Evolutionary conservation across 352 stramenopile species (phyloP), one percentile per base, ranked within the genome.

Genomic region (Phytophthora tentaculata): DNA sequence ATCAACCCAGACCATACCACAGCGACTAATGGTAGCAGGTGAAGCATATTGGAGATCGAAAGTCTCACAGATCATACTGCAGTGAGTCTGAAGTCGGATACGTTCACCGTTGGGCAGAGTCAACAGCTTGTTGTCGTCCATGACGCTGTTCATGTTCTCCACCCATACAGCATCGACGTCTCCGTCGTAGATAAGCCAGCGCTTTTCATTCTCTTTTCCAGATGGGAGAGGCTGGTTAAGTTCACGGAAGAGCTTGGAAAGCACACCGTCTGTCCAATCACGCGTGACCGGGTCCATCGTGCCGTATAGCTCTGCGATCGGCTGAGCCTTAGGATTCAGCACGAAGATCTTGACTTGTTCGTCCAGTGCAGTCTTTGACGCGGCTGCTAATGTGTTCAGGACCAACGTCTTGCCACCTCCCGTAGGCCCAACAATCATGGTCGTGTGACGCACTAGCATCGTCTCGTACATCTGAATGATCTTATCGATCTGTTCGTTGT

Each of bases 111-210:
- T 99, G 3, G 96, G 96, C 7, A 99, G 69, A 5, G 96, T 99
- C 0, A 99, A 77, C 48, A 99, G 67, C 62, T 97, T 97, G 80
- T 98, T 98, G 67, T 98, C 95, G 53, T 98, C 96, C 96, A 99
- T 98, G 56, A 99, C 96, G 22, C 89, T 98, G 80, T 99, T 99
- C 95, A 99, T 98, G 65, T 98, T 98, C 77, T 99, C 96, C 50
- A 99, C 95, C 96, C 96, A 99, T 19, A 98, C 86, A 0, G 96
- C 94, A 70, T 99, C 96, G 0, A 99, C 95, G 56, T 98, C 96
- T 22, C 96, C 96, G 61, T 99, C 96, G 73, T 97, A 99, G 37
- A 99, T 91, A 29, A 99, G 84, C 95, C 95, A 98, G 13, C 93
- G 85, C 61, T 98, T 95, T 56, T 98, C 95, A 41, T 97, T 97